Conservation (phyloP, 768 basidiomycete genomes). For the Pisolithus microcarpus region DNA sequence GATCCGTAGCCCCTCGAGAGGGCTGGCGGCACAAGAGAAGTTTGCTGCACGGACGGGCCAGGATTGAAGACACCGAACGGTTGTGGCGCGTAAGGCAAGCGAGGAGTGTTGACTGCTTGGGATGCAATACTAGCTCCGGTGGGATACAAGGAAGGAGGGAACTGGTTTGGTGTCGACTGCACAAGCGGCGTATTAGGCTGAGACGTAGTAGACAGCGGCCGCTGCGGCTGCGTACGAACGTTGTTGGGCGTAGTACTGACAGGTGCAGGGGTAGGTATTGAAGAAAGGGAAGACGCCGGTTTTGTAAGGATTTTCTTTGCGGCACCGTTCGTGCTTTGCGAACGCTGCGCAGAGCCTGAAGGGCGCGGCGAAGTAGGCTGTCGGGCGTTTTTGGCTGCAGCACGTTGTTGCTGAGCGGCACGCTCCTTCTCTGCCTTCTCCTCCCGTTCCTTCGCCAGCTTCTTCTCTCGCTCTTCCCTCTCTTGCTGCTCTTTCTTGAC, state of each 20-base stretch:
- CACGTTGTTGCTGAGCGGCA: constrained; percentile 43
- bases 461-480: constrained; percentile 62
- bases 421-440: constrained; percentile 49
- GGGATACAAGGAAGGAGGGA: constrained; percentile 47
- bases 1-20: constrained; percentile 48
- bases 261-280: constrained; percentile 2
- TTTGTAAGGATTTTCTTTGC: constrained; percentile 62
- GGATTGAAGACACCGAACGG: constrained; percentile 45
- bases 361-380: constrained; percentile 46
- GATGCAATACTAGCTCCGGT: constrained; percentile 37
- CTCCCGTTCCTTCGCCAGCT: constrained; percentile 55
- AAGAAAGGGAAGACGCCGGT: constrained; percentile 24
- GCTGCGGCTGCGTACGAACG: constrained; percentile 32
- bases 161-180: constrained; percentile 24
- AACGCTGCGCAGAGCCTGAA: constrained; percentile 42
- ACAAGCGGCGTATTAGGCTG: constrained; percentile 42
- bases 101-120: constrained; percentile 39
- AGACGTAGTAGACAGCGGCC: constrained; percentile 29
- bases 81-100: constrained; percentile 43
- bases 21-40: constrained; percentile 45
- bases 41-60: constrained; percentile 38
- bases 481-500: constrained; percentile 42
- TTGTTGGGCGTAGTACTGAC: constrained; percentile 24
- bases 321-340: constrained; percentile 39
- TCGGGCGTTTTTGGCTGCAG: constrained; percentile 40